A percentile compares a stretch with the other conserved stretches of the same genome.
Evolutionary conservation across 1,139 yeast genomes (phyloP).

Genomic region (Yamadazyma dushanensis): DNA sequence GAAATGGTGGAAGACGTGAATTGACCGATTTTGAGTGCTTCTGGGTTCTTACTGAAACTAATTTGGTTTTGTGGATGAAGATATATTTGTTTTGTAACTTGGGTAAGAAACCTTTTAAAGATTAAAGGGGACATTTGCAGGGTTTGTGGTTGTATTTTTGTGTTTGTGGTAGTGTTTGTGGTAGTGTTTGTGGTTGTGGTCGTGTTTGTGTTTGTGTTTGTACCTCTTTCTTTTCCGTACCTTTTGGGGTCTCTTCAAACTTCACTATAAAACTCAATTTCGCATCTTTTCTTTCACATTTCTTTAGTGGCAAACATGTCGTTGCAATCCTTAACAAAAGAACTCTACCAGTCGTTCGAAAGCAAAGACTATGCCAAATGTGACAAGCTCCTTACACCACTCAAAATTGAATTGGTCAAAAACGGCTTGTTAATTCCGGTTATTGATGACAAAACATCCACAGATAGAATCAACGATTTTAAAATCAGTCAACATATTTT

Average conservation of each 20-base stretch:
- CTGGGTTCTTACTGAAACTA: conserved; percentile 13
- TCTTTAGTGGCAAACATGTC: conserved; percentile 31
- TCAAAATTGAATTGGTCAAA: conserved; percentile 78
- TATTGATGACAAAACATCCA: conserved; percentile 32
- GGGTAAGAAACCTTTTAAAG: conserved; percentile 5
- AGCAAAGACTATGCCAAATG: conserved; percentile 62
- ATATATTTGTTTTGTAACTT: conserved; percentile 16
- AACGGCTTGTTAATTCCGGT: conserved; percentile 78
- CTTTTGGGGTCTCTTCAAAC: too few relatives aligned
- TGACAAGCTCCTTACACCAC: conserved; percentile 60
- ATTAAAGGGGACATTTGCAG: not conserved
- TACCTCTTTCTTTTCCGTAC: not conserved
- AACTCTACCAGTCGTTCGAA: conserved; percentile 65
- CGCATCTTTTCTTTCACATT: not conserved
- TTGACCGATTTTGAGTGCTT: conserved; percentile 12
- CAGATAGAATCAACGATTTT: conserved; percentile 61
- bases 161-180: not conserved
- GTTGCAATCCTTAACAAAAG: conserved; percentile 57
- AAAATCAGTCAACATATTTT: conserved; percentile 76
- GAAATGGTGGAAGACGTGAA: conserved; percentile 6
- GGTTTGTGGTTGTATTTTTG: too few relatives aligned
- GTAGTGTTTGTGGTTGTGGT: not conserved
- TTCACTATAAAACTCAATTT: too few relatives aligned
- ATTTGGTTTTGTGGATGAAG: conserved; percentile 14
- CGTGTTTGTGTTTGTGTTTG: not conserved